Base-by-base conservation (phyloP, 2,329 filamentous ascomycete species). In the Neospermospora avenae region DNA sequence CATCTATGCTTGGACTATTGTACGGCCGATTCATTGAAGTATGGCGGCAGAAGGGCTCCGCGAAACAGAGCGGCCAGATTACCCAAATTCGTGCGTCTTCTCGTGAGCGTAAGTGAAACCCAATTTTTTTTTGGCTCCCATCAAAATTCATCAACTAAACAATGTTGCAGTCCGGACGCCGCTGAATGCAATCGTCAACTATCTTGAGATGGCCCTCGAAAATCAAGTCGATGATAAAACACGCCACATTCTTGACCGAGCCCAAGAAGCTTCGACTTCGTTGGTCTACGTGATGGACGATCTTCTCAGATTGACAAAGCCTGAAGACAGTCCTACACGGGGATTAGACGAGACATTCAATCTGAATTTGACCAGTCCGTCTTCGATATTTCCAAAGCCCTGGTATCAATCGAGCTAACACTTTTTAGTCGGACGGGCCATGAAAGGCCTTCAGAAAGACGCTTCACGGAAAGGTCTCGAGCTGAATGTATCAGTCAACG, bases 21-120 rank as follows among this genome's bases (percentile, higher is more conserved):
- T 69, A 69, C 34, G 65, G 66, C 10, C 63, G 64, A 52, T 69
- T 69, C 51, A 65, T 66, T 25, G 68, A 69, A 18, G 64, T 68
- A 6, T 69, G 66, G 63, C 57, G 63, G 37, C 58, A 61, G 46
- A 69, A 69, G 42, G 63, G 61, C 28, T 57, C 63, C 13, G 52
- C 65, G 6, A 56, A 53, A 14, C 61, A 65, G 25, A 64, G 52
- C n/a, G 63, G 57, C 37, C 61, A 56, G 25, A 51, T 68, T 41
- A 63, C 65, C 11, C 60, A 66, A 14, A 66, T 70, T 14, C 61
- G 61, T 10, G 68, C 68, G 42, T 65, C 67, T 1, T 63, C 65
- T 28, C 64, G 63, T 22, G 67, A 68, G 37, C 34, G 56, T 58
- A 37, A 46, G 56, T 46, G 3, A 13, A 16, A 1, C 28, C 25